These are phyloP conservation scores for Phytophthora citrophthora DNA, from an alignment of 352 stramenopile species.

Conservation along the genomic window DNA sequence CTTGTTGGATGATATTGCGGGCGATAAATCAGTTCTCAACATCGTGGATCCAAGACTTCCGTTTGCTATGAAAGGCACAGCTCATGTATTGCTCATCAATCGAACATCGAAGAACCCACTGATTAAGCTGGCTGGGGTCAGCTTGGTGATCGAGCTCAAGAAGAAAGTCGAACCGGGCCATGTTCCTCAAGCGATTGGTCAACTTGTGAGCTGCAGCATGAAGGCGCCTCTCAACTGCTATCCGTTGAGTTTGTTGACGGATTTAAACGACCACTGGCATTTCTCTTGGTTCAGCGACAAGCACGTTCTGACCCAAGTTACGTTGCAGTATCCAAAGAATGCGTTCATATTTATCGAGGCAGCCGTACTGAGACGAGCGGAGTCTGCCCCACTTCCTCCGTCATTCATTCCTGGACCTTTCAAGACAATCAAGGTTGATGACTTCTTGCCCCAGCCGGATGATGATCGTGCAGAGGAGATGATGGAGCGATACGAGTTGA, in stretches of 20 bases:
- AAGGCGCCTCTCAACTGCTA: conserved; percentile 33
- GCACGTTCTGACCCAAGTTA: conserved; percentile 25
- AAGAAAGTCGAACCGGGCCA: conserved; percentile 20
- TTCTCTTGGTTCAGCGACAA: conserved; percentile 36
- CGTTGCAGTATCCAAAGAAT: background rate
- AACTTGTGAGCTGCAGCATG: conserved; percentile 35
- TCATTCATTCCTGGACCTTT: conserved; percentile 10
- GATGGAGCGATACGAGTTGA: conserved; percentile 25
- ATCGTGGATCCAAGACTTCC: conserved; percentile 1
- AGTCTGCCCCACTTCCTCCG: too few relatives aligned
- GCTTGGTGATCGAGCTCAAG: conserved; percentile 36
- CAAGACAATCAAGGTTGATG: conserved; percentile 23
- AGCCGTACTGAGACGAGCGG: too few relatives aligned
- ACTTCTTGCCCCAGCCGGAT: conserved; percentile 21
- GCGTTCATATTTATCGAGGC: too few relatives aligned
- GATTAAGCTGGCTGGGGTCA: conserved; percentile 33
- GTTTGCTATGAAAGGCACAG: conserved; percentile 39
- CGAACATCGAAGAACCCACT: conserved; percentile 31
- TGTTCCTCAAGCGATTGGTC: conserved; percentile 34
- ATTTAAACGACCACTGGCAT: conserved; percentile 38
- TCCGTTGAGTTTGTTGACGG: conserved; percentile 35
- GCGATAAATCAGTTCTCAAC: too few relatives aligned
- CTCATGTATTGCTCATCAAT: conserved; percentile 39
- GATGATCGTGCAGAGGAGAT: conserved; percentile 35
- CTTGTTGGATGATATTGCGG: too few relatives aligned